Base-by-base conservation (phyloP, 441 rosid species). In the Viola pubescens region DNA sequence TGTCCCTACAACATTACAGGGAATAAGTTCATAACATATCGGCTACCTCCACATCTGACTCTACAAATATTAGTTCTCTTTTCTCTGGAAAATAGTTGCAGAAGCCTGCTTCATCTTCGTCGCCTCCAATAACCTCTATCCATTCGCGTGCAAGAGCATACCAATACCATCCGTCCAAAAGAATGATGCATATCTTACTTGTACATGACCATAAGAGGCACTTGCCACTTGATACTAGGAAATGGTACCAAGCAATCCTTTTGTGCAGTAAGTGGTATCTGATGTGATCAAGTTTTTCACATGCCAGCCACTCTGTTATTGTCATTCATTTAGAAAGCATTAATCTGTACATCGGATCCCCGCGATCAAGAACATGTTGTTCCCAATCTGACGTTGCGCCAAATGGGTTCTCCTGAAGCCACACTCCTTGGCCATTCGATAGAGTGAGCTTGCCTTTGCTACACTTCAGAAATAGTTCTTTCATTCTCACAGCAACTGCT, bases 301-400 rank as follows among this genome's bases (percentile, higher is more conserved):
- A 43, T 6, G 26, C 42, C 53, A 52, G 55, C 61, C 14, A 44
- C 37, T 47, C 19, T 7, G 0, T 9, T 13, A 43, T 64, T 37
- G 63, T 41, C 39, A 65, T 48, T 48, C 60, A 66, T 71, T 79
- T 85, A 19, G 73, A 64, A 60, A 87, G 86, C 82, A 81, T 72
- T 66, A 81, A 53, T 68, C 95, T 75, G 74, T 76, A 80, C 91
- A 87, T 87, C 2, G 83, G 80, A 26, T 62, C 70, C 14, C 87
- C 80, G 1, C 81, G 84, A 61, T 78, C 76, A 4, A 85, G 37
- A 13, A 85, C 89, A 59, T 82, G 89, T 61, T 70, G 79, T 49
- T 87, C 95, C 95, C 95, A 87, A 63, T 87, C 91, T 40, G 95
- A 82, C 43, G 68, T 70, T 34, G 83, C 74, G 58, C 91, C 89